These are phyloP conservation scores for Apiotrichum montevideense DNA, from an alignment of 1,284 basidiomycete genomes.

Conservation along the genomic window DNA sequence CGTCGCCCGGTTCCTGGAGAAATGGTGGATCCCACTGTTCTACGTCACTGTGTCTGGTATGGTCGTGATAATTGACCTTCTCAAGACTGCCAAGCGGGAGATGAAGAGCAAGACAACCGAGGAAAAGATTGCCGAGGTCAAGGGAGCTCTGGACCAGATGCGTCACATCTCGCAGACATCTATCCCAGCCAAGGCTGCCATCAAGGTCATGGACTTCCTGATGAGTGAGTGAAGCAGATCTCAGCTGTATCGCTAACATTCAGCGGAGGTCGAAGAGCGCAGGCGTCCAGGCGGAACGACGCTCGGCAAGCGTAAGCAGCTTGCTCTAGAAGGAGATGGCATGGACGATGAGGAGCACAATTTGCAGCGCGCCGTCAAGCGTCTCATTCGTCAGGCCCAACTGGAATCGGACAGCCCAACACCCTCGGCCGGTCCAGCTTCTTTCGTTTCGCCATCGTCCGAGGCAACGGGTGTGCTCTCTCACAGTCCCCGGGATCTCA, in stretches of 20 bases:
- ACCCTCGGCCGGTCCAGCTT: conserved; percentile 5
- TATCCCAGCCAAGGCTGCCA: conserved; percentile 43
- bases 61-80: conserved; percentile 47
- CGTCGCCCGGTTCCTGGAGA: conserved; percentile 44
- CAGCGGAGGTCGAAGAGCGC: conserved; percentile 45
- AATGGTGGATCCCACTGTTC: conserved; percentile 48
- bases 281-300: conserved; percentile 28
- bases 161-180: conserved; percentile 42
- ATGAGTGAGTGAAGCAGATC: conserved; percentile 26
- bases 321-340: conserved; percentile 8
- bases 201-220: conserved; percentile 47
- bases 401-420: conserved; percentile 37
- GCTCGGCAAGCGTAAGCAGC: conserved; percentile 40
- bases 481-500: background rate
- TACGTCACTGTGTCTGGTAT: conserved; percentile 46
- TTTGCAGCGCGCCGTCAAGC: conserved; percentile 46
- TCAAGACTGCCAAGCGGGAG: conserved; percentile 32
- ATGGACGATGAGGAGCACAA: conserved; percentile 38
- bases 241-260: background rate
- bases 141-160: conserved; percentile 41
- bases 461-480: conserved; percentile 3
- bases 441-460: conserved; percentile 16
- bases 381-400: conserved; percentile 44
- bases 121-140: conserved; percentile 43
- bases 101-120: conserved; percentile 40